A percentile compares a stretch with the other conserved stretches of the same genome.
phyloP scores from a whole-genome alignment of 805 yeast genomes.

The Maudiozyma saulgeensis region DNA sequence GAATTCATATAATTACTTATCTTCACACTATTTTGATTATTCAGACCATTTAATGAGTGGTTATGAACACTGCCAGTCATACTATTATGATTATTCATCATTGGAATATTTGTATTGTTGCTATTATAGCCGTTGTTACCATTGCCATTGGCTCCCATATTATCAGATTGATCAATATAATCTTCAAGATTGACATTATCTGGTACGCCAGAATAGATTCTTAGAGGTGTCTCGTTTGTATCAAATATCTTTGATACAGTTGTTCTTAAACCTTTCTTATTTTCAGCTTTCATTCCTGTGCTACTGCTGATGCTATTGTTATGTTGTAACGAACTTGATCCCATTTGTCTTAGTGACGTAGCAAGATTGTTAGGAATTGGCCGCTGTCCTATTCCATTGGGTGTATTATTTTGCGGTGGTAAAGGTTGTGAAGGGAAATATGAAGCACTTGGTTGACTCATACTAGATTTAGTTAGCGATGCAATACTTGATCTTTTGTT shows the following conservation, averaged over 20 bases:
- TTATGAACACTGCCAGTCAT: neutral
- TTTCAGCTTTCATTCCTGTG: constrained; percentile 5
- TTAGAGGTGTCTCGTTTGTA: constrained; percentile 58
- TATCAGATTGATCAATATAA: constrained; percentile 34
- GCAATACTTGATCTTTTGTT: constrained; percentile 18
- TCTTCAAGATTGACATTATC: constrained; percentile 44
- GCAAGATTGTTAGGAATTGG: constrained; percentile 7
- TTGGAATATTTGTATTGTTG: constrained; percentile 1
- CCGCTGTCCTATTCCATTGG: neutral
- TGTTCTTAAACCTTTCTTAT: constrained; percentile 39
- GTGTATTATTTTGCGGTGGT: neutral
- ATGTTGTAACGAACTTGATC: constrained; percentile 2
- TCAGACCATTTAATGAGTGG: neutral
- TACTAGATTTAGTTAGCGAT: constrained; percentile 9
- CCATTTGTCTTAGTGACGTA: constrained; percentile 11
- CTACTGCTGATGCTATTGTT: neutral
- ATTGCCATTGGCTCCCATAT: constrained; percentile 2
- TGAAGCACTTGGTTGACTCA: neutral
- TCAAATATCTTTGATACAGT: constrained; percentile 70
- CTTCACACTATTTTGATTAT: constrained; percentile 4
- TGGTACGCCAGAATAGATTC: constrained; percentile 64
- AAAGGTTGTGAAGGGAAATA: constrained; percentile 2
- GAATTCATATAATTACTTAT: constrained; percentile 4
- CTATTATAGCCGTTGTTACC: constrained; percentile 1
- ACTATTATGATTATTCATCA: neutral